These are phyloP conservation scores for Ustilago crameri DNA, from an alignment of 1,284 basidiomycete species.

Conservation along the genomic window DNA sequence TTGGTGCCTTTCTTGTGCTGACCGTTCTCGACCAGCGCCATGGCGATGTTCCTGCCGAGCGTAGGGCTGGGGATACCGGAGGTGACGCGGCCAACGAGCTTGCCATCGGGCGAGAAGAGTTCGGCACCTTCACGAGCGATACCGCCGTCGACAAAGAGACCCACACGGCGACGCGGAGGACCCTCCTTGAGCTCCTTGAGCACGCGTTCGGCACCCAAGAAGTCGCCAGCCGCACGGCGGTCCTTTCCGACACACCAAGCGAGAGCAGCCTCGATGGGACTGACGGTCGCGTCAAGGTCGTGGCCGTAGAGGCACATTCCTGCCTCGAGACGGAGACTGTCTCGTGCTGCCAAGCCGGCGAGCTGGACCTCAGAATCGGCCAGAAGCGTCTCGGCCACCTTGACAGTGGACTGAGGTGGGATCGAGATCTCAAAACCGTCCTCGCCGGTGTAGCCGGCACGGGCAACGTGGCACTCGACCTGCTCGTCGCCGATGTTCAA, in stretches of 20 bases:
- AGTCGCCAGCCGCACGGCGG: slow-evolving; percentile 75
- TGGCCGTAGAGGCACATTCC: slow-evolving; percentile 98
- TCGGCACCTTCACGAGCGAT: slow-evolving; percentile 89
- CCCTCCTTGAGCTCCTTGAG: slow-evolving; percentile 80
- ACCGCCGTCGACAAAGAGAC: slow-evolving; percentile 80
- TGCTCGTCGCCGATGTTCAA: slow-evolving; percentile 71
- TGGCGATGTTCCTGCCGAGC: slow-evolving; percentile 89
- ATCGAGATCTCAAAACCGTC: slow-evolving; percentile 98
- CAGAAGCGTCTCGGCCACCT: slow-evolving; percentile 78
- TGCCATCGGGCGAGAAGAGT: slow-evolving; percentile 76
- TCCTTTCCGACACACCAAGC: slow-evolving; percentile 94
- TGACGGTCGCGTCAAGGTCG: slow-evolving; percentile 86
- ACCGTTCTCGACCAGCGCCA: slow-evolving; percentile 85
- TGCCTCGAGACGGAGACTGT: slow-evolving; percentile 91
- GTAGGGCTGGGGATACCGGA: slow-evolving; percentile 96
- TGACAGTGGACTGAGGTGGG: slow-evolving; percentile 79
- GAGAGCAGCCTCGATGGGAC: slow-evolving; percentile 85
- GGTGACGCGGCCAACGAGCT: slow-evolving; percentile 75
- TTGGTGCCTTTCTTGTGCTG: slow-evolving; percentile 91
- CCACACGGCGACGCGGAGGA: slow-evolving; percentile 82
- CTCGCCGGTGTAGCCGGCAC: slow-evolving; percentile 98
- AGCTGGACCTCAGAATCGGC: slow-evolving; percentile 78
- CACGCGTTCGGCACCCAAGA: slow-evolving; percentile 86
- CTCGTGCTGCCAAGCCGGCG: slow-evolving; percentile 90
- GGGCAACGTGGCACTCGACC: slow-evolving; percentile 80